phyloP scores from a whole-genome alignment of 1,284 basidiomycete genomes.

The Amylostereum chailletii region DNA sequence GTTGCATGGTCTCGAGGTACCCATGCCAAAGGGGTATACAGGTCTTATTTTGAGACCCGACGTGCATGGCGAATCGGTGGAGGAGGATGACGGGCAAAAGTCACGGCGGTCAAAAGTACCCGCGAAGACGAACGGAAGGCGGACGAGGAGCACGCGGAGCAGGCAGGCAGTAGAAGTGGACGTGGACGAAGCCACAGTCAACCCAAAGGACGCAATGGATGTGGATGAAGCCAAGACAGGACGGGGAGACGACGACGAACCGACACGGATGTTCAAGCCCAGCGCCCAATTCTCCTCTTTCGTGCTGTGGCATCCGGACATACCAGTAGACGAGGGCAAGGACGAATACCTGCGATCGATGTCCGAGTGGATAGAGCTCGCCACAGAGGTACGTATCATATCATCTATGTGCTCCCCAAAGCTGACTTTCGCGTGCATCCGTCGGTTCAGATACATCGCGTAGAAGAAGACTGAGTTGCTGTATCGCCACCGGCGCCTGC shows the following conservation, averaged over 20 bases:
- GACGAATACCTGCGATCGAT: conserved; percentile 65
- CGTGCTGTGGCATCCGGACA: conserved; percentile 66
- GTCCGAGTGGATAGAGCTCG: conserved; percentile 55
- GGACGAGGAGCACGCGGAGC: conserved; percentile 6
- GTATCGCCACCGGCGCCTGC: no score
- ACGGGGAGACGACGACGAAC: conserved; percentile 13
- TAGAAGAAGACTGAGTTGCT: no score
- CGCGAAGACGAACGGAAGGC: conserved; percentile 12
- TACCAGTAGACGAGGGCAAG: conserved; percentile 50
- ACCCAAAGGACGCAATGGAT: conserved; percentile 1
- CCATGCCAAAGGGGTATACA: conserved; percentile 55
- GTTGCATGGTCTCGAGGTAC: conserved; percentile 55
- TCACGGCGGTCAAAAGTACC: conserved; percentile 13
- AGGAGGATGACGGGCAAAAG: conserved; percentile 12
- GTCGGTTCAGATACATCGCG: no score
- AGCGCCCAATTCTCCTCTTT: conserved; percentile 50
- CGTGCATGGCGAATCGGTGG: conserved; percentile 13
- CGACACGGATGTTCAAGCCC: conserved; percentile 32
- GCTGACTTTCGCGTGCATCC: no score
- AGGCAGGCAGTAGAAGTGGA: conserved; percentile 14
- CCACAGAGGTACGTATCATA: conserved; percentile 40
- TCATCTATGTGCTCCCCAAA: no score
- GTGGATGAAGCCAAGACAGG: conserved; percentile 10
- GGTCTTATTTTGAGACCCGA: conserved; percentile 49
- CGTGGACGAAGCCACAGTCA: conserved; percentile 13